Evolutionary conservation across 495 filamentous ascomycete species (phyloP).

Genomic region (Glutinoglossum americanum): DNA sequence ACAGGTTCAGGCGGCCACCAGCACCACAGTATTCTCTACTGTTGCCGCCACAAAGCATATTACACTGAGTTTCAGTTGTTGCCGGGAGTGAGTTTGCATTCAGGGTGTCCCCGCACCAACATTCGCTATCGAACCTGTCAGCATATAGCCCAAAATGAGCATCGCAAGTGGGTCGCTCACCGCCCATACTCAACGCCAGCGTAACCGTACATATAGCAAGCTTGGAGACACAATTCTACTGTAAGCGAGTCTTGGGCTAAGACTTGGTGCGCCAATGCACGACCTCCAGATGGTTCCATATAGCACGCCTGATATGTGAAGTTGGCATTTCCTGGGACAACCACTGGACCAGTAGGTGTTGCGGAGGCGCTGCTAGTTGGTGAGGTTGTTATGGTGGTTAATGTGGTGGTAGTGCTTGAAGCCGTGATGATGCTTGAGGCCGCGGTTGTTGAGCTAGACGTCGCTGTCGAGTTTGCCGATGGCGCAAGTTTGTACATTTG

Average conservation of each 20-base stretch:
- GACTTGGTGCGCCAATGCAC: neutral
- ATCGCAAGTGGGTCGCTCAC: neutral
- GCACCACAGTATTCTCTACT: conserved; percentile 21
- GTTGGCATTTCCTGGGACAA: neutral
- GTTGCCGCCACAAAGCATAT: conserved; percentile 21
- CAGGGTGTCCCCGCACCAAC: neutral
- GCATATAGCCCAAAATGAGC: neutral
- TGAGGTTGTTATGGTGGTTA: neutral
- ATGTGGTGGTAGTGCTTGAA: too few species aligned
- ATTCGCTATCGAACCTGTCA: neutral
- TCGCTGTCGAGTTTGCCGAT: neutral
- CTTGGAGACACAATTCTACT: neutral
- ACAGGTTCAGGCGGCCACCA: neutral
- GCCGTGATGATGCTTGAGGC: neutral
- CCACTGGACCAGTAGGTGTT: neutral
- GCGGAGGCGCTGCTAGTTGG: neutral
- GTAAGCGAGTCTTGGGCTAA: neutral
- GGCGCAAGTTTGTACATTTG: conserved; percentile 26
- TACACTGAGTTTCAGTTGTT: conserved; percentile 12
- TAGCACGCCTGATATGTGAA: conserved; percentile 1
- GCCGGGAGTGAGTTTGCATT: neutral
- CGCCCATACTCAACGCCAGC: conserved; percentile 1
- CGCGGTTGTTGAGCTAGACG: neutral
- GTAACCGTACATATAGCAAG: neutral
- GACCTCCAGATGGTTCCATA: neutral